Conservation (phyloP, 2,329 filamentous ascomycete genomes). For the Penicillium sp. region DNA sequence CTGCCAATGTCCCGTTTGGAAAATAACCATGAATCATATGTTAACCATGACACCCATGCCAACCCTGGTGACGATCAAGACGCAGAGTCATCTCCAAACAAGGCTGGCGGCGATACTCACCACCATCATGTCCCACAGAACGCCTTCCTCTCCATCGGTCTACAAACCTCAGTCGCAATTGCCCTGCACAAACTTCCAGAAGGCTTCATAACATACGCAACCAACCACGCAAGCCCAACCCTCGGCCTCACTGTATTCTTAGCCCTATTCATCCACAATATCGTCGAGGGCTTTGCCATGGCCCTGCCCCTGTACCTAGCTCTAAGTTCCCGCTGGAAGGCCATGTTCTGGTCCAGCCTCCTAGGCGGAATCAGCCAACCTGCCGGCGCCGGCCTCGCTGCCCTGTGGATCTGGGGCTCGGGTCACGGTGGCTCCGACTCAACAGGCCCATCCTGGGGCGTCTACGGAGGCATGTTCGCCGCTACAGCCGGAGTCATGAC, state of each 20-base stretch:
- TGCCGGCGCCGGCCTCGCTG: conserved; percentile 77
- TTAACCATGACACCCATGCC: conserved; percentile 1
- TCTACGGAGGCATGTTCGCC: conserved; percentile 70
- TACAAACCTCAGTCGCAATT: conserved; percentile 93
- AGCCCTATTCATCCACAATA: conserved; percentile 96
- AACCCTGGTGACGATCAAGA: conserved; percentile 15
- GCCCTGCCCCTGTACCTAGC: conserved; percentile 91
- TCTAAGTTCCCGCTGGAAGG: conserved; percentile 72
- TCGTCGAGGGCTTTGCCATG: conserved; percentile 94
- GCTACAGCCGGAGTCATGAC: conserved; percentile 92
- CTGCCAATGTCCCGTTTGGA: not conserved
- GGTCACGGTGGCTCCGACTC: conserved; percentile 40
- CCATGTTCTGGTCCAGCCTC: conserved; percentile 79
- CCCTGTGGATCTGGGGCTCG: conserved; percentile 78
- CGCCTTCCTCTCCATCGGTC: conserved; percentile 88
- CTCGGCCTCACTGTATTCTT: conserved; percentile 92
- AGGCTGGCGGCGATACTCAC: conserved; percentile 52
- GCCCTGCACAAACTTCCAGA: conserved; percentile 94
- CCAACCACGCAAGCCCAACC: conserved; percentile 88
- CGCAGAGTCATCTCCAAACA: conserved; percentile 5
- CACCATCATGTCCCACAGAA: conserved; percentile 96
- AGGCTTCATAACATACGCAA: conserved; percentile 86
- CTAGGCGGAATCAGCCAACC: conserved; percentile 87
- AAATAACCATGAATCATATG: not conserved
- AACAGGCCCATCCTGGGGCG: conserved; percentile 51